Base-by-base conservation (phyloP, 73 alveolate species). In the Paramecium bursaria region DNA sequence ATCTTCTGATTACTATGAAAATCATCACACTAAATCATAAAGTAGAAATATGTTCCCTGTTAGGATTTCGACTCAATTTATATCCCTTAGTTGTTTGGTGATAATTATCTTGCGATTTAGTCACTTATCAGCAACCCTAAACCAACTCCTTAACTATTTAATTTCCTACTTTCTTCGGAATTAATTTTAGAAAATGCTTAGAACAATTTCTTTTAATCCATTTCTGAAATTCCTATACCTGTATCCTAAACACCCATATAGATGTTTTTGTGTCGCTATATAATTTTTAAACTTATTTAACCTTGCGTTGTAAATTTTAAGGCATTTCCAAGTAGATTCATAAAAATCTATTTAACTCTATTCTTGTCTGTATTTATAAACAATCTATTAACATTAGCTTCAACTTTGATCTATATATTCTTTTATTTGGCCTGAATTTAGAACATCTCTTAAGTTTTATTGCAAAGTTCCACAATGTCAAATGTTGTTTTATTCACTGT, bases 281-380 rank as follows among this genome's bases (percentile, higher is more conserved):
- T 11, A 4, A 88, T 77, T 53, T 51, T 85, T 19, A 88, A 67
- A 23, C 51, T 23, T 4, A 88, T 74, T 19, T 26, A 49, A 4
- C 94, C 91, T 21, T 54, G 31, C 1, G 15, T 23, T 23, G 94
- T 88, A 31, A 88, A 88, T 54, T 88, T 88, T 31, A 85, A 46
- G 0, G 94, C 85, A 67, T 88, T 88, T 49, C 91, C 94, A 2
- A 88, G 19, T 1, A 88, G 60, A 55, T 88, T 88, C 19, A 88
- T 48, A 0, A 88, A 47, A 6, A 88, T 85, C 33, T 88, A 42
- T 50, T 86, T 61, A 17, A 61, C 26, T 50, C 94, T 6, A 46
- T 85, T 85, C 39, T 75, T 75, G 54, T 88, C 94, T 17, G 91
- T 48, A 30, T 61, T 35, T 17, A 61, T 0, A 31, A 10, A 29